Conservation (phyloP, 208 protist genomes). For the Trypanosoma brucei region DNA sequence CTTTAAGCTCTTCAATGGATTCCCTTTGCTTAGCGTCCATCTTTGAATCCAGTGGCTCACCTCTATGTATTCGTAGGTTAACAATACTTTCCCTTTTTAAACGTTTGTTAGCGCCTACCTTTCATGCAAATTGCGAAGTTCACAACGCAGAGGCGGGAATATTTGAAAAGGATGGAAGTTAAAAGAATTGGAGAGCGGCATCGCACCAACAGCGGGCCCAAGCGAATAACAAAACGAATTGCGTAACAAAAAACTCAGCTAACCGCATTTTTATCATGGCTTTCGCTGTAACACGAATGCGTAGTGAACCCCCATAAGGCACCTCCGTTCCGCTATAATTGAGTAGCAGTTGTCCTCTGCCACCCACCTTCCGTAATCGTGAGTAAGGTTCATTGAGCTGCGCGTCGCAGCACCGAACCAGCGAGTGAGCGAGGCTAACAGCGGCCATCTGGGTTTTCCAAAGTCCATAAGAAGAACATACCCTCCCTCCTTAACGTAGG, state of each 20-base stretch:
- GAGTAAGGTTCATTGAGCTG: conserved; percentile 70
- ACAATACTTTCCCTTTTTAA: too few species aligned
- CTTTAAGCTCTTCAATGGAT: conserved; percentile 36
- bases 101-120: too few species aligned
- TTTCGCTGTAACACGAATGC: conserved; percentile 34
- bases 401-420: conserved; percentile 54
- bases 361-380: conserved; percentile 78
- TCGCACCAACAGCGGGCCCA: too few species aligned
- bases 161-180: too few species aligned
- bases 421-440: conserved; percentile 28
- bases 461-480: conserved; percentile 78
- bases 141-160: too few species aligned
- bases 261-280: conserved; percentile 1
- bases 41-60: not conserved
- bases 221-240: too few species aligned
- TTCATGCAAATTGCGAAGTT: too few species aligned
- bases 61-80: too few species aligned
- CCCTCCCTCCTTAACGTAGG: conserved; percentile 50
- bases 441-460: conserved; percentile 41
- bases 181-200: too few species aligned
- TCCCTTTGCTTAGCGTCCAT: conserved; percentile 24
- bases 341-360: conserved; percentile 59
- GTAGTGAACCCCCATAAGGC: conserved; percentile 71
- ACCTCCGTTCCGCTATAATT: conserved; percentile 45
- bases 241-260: not conserved